These are phyloP conservation scores for Amanita muscaria DNA, from an alignment of 768 basidiomycete genomes.

Conservation along the genomic window DNA sequence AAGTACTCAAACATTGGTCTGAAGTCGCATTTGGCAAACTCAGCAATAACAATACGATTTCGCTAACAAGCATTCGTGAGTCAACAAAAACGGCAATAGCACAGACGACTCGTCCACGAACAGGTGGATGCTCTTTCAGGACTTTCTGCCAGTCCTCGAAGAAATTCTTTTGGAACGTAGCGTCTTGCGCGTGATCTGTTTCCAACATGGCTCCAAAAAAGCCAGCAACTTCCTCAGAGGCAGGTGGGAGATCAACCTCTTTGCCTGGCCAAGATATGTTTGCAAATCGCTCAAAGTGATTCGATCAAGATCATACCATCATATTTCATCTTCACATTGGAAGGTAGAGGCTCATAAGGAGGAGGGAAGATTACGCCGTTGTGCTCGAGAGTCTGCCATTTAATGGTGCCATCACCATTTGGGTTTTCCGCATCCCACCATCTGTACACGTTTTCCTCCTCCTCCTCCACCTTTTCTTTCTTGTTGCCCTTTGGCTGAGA, in stretches of 20 bases:
- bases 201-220: constrained; percentile 93
- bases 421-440: constrained; percentile 79
- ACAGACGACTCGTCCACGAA: constrained; percentile 23
- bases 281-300: constrained; percentile 3
- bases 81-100: not conserved
- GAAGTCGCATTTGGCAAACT: constrained; percentile 85
- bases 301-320: constrained; percentile 47
- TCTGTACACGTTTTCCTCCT: constrained; percentile 64
- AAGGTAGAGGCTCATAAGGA: constrained; percentile 81
- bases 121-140: constrained; percentile 75
- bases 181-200: constrained; percentile 86
- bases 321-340: constrained; percentile 87
- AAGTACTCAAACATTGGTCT: constrained; percentile 90
- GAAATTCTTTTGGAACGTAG: constrained; percentile 88
- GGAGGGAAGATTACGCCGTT: constrained; percentile 94
- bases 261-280: constrained; percentile 44
- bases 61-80: constrained; percentile 30
- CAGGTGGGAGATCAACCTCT: constrained; percentile 67
- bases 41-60: constrained; percentile 65
- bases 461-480: constrained; percentile 51
- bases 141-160: constrained; percentile 83
- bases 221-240: constrained; percentile 92
- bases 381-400: constrained; percentile 96
- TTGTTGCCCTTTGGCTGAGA: constrained; percentile 39
- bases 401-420: constrained; percentile 67